Evolutionary conservation across 306 rosid species (phyloP).

Genomic region (Cajanus cajan): DNA sequence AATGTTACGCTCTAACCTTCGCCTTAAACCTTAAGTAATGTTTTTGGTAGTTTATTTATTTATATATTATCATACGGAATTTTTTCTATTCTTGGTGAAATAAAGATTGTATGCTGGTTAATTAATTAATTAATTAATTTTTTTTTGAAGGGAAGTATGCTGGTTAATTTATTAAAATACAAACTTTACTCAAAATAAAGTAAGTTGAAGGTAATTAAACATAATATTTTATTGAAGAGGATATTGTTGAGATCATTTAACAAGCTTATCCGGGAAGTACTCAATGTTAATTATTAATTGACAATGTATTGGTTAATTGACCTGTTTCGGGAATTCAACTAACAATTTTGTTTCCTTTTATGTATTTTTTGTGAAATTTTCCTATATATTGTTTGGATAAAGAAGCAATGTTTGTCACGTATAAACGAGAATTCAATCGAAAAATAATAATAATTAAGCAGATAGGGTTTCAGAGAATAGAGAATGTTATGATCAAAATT

Average conservation of each 20-base stretch:
- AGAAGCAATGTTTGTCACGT: neutral
- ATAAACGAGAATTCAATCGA: neutral
- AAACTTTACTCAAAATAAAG: neutral
- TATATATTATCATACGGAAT: neutral
- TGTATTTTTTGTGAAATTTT: neutral
- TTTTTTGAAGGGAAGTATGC: no score
- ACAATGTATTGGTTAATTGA: neutral
- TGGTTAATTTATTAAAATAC: neutral
- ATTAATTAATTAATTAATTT: no score
- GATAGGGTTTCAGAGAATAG: neutral
- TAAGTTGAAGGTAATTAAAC: neutral
- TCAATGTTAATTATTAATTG: neutral
- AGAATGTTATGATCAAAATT: neutral
- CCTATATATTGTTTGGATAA: neutral
- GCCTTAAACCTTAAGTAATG: conserved; percentile 18
- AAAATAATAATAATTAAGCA: no score
- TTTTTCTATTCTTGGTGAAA: neutral
- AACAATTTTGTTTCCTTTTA: neutral
- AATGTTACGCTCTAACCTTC: neutral
- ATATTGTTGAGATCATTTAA: conserved; percentile 7
- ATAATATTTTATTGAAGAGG: neutral
- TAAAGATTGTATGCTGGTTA: neutral
- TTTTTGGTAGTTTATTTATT: neutral
- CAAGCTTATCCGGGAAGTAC: neutral
- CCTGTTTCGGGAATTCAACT: neutral